Evolutionary conservation across 768 basidiomycete genomes (phyloP), one percentile per base, ranked within the genome.

Genomic region (Sutorius australiensis): DNA sequence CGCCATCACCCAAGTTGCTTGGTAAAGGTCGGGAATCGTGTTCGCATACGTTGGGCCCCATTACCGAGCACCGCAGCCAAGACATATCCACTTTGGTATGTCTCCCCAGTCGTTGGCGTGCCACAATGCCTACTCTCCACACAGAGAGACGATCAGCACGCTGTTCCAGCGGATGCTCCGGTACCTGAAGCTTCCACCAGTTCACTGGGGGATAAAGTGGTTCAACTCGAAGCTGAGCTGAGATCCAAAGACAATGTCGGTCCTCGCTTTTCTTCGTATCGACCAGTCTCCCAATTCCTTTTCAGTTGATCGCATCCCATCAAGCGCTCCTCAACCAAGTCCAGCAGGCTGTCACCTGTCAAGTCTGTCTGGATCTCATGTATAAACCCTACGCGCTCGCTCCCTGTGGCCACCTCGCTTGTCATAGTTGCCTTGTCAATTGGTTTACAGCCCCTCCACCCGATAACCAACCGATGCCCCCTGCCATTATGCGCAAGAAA

Each of bases 291-390:
- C 31, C 58, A 8, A 54, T 27, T 10, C 17, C 8, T 40, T 45
- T 52, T 33, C 48, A 83, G 81, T 67, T 81, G 51, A 69, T 87
- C 37, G 60, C 71, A 19, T 73, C 74, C 55, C 82, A 89, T 57
- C 75, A 83, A 69, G 60, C 71, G 9, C 70, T 82, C 21, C 59
- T 87, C n/a, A 64, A 66, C 4, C 73, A 81, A 51, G 59, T 88
- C 39, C 80, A 83, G 9, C 82, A 86, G 55, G 77, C 84, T 0
- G 67, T 89, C 24, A 86, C 81, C 12, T 92, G 89, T 55, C 86
- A 90, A 66, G 84, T 92, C 55, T 92, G 89, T 62, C 73, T 90
- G 27, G 87, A 89, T 59, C 72, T 87, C 21, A 75, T 92, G 66
- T 75, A 86, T 65, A 81, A 79, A 57, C 88, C 89, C 0, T 91